phyloP scores from a whole-genome alignment of 331 rosid species.

The Malus hybrid region DNA sequence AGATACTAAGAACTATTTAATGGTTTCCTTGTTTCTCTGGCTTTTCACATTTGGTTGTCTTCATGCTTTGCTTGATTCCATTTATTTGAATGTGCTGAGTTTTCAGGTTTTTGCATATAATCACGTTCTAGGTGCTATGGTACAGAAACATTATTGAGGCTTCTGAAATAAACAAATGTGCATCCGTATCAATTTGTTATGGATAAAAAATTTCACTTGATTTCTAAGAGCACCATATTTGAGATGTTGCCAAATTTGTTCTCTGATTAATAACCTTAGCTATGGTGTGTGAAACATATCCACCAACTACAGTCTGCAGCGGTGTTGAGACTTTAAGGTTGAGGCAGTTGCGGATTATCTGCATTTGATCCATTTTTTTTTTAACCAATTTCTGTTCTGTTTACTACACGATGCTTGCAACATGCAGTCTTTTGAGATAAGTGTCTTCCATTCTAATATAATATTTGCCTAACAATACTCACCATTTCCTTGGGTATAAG shows the following conservation, averaged over 20 bases:
- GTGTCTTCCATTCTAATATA: not conserved
- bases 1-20: conserved; percentile 19
- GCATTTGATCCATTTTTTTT: not conserved
- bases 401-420: not conserved
- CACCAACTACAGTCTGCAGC: not conserved
- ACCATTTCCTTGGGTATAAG: not conserved
- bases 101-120: too few relatives aligned
- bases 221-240: not conserved
- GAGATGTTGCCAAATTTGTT: not conserved
- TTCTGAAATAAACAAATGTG: not conserved
- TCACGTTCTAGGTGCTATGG: too few relatives aligned
- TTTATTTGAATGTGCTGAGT: too few relatives aligned
- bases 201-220: not conserved
- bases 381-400: not conserved
- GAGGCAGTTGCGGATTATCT: not conserved
- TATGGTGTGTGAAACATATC: not conserved
- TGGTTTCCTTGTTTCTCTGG: conserved; percentile 1
- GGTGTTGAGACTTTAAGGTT: not conserved
- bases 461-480: not conserved
- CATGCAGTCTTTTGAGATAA: not conserved
- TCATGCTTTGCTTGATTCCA: too few relatives aligned
- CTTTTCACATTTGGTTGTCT: too few relatives aligned
- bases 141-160: too few relatives aligned
- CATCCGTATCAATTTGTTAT: not conserved
- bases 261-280: not conserved